phyloP scores from a whole-genome alignment of 2,329 filamentous ascomycete species.

The Fusarium coicis region DNA sequence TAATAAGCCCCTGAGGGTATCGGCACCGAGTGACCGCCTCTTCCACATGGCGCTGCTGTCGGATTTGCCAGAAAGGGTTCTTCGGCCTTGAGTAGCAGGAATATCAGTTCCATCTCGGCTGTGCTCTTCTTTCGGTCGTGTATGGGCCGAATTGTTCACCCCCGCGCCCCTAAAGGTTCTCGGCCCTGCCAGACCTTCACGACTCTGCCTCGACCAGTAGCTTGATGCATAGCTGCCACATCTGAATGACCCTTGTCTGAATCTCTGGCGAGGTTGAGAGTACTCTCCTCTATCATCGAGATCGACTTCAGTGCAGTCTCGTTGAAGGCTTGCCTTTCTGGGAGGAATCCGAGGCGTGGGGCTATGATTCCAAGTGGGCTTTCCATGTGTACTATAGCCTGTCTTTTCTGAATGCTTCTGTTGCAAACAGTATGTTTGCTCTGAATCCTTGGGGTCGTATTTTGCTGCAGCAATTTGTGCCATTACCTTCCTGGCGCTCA shows the following conservation, averaged over 20 bases:
- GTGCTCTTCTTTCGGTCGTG: background rate
- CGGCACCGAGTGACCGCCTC: constrained; percentile 36
- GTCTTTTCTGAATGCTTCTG: background rate
- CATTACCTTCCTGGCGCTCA: constrained; percentile 57
- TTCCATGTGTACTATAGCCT: background rate
- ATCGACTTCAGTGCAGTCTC: background rate
- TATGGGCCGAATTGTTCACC: background rate
- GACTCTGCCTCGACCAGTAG: constrained; percentile 12
- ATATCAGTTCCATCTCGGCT: background rate
- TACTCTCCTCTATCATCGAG: background rate
- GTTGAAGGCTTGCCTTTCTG: constrained; percentile 40
- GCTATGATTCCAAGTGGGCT: constrained; percentile 1
- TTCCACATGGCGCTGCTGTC: constrained; percentile 28
- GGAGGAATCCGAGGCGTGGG: constrained; percentile 33
- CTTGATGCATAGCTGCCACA: constrained; percentile 12
- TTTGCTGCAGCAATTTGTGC: constrained; percentile 44
- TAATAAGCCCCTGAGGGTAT: constrained; percentile 34
- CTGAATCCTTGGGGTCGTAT: constrained; percentile 7
- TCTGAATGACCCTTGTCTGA: constrained; percentile 14
- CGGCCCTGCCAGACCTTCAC: constrained; percentile 5
- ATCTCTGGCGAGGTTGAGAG: background rate
- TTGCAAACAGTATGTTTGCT: background rate
- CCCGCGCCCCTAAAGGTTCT: background rate
- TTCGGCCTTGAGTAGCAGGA: background rate
- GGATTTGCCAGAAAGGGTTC: constrained; percentile 15